Evolutionary conservation across 768 basidiomycete species (phyloP).

Genomic region (Lactarius hatsudake): DNA sequence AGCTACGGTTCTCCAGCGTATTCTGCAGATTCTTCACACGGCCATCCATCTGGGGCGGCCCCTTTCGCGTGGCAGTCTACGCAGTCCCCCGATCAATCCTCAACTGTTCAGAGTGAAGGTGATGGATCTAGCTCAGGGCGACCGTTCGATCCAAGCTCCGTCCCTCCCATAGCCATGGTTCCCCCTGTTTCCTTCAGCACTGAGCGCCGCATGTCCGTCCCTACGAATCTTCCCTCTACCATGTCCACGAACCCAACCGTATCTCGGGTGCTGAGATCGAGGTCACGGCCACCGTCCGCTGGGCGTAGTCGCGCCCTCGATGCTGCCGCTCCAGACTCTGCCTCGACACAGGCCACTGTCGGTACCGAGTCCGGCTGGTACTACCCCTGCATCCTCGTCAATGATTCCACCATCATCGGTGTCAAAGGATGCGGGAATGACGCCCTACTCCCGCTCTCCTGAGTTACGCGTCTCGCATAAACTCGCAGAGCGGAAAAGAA

Average conservation of each 20-base stretch:
- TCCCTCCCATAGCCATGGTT: constrained; percentile 42
- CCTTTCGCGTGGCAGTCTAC: constrained; percentile 71
- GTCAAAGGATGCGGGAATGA: constrained; percentile 39
- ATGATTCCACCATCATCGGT: constrained; percentile 41
- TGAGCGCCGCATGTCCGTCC: constrained; percentile 78
- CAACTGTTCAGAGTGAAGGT: constrained; percentile 32
- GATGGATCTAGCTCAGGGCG: constrained; percentile 35
- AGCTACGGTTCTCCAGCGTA: constrained; percentile 53
- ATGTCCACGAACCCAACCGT: constrained; percentile 44
- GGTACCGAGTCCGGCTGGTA: constrained; percentile 23
- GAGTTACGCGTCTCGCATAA: constrained; percentile 96
- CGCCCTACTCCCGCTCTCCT: constrained; percentile 93
- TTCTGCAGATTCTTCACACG: constrained; percentile 63
- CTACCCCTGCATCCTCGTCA: constrained; percentile 27
- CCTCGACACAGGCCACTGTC: constrained; percentile 27
- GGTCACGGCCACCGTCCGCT: constrained; percentile 36
- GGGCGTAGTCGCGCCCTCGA: constrained; percentile 41
- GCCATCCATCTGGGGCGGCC: constrained; percentile 58
- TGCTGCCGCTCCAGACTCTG: constrained; percentile 36
- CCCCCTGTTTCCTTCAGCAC: constrained; percentile 56
- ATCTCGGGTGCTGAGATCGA: constrained; percentile 54
- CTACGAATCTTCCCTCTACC: constrained; percentile 43
- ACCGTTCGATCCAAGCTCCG: constrained; percentile 46
- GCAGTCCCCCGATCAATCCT: constrained; percentile 37
- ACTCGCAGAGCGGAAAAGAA: constrained; percentile 91